Base-by-base conservation (phyloP, 116 monocot species). In the Iris pallida region DNA sequence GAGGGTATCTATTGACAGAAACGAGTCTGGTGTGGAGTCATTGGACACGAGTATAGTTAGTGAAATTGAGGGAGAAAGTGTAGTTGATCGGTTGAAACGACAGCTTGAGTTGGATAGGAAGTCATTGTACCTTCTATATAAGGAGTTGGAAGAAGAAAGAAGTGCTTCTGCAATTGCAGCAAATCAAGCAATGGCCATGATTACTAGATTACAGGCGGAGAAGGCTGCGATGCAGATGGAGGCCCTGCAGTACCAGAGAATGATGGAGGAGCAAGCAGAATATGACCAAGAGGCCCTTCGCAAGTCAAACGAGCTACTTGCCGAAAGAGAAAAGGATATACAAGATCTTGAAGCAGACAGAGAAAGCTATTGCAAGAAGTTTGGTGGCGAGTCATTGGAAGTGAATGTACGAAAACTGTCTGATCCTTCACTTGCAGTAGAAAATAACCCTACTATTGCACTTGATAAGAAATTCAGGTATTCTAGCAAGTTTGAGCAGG, bases 221-320 rank as follows among this genome's bases (percentile, higher is more conserved):
- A 99, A 99, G 78, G 98, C 98, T 49, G 64, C 84, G 4, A 90
- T 99, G 90, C 93, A 86, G 46, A 93, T 99, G 98, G 93, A 99
- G 69, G 93, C 90, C 42, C 68, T 93, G 69, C 98, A 99, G 44
- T 99, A 99, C 74, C 84, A 84, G 56, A 70, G 98, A 56, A 88
- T 99, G 93, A 90, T 99, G 98, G 98, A 99, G 70, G 98, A 99
- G 63, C 93, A 99, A 82, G 73, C 84, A 4, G 93, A 93, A 63
- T 93, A 99, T 75, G 90, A 99, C 55, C 80, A 90, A 63, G 98
- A 99, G 71, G 90, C 90, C 4, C 75, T 93, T 59, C 88, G 80
- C 65, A 84, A 64, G 15, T 20, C 65, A 57, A 81, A 85, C 74
- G 93, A 88, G 57, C 52, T 82, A 30, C 80, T 98, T 58, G 63